These are phyloP conservation scores for Talaromyces sp. DNA, from an alignment of 2,329 filamentous ascomycete species.

Conservation along the genomic window DNA sequence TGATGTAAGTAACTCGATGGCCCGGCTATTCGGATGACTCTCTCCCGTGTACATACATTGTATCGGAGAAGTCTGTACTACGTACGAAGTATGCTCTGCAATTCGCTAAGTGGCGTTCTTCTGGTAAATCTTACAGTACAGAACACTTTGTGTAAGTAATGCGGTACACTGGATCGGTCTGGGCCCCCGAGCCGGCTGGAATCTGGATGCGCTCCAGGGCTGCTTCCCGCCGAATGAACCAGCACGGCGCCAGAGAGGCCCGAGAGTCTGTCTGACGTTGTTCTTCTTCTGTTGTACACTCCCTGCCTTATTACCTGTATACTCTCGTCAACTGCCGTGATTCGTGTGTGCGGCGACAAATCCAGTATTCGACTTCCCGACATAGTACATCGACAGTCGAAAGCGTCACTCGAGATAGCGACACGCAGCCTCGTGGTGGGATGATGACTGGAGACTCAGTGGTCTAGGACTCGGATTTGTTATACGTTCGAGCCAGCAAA, in stretches of 20 bases:
- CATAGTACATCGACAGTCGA: background rate
- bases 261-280: background rate
- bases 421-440: background rate
- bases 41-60: background rate
- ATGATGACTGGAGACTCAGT: background rate
- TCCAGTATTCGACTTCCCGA: background rate
- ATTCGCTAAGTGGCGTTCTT: too few relatives aligned
- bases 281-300: background rate
- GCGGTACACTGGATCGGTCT: conserved; percentile 1
- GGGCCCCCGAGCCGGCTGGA: conserved; percentile 11
- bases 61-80: too few relatives aligned
- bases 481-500: background rate
- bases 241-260: background rate
- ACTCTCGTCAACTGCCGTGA: background rate
- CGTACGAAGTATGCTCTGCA: too few relatives aligned
- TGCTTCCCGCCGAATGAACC: background rate
- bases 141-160: background rate
- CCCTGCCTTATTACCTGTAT: background rate
- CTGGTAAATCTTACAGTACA: background rate
- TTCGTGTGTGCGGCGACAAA: background rate
- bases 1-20: background rate
- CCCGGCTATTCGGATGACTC: background rate
- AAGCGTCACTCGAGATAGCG: background rate
- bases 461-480: background rate
- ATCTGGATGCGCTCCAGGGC: background rate